Percentiles rank a stretch among this genome's conserved stretches.
phyloP scores from a whole-genome alignment of 345 rosid species.

The Acer campestre region DNA sequence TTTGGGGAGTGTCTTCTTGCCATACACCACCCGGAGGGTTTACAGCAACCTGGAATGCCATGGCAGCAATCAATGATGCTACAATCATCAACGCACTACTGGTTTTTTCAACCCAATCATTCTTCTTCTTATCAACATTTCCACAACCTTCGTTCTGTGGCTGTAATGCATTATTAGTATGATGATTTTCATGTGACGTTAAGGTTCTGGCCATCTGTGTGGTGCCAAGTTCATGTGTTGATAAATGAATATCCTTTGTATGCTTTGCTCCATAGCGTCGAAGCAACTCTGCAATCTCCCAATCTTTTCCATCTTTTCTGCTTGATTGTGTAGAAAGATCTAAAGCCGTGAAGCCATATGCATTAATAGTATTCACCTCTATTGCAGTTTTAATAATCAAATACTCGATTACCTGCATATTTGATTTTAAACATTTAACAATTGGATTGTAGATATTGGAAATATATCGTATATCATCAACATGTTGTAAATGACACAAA shows the following conservation, averaged over 20 bases:
- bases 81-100: conserved; percentile 12
- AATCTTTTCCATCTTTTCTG: not conserved
- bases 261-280: not conserved
- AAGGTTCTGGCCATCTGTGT: not conserved
- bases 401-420: not conserved
- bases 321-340: not conserved
- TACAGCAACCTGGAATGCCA: conserved; percentile 33
- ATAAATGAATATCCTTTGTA: not conserved
- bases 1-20: conserved; percentile 17
- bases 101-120: not conserved
- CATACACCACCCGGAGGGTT: conserved; percentile 32
- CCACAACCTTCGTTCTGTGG: too few species aligned
- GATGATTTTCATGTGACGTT: not conserved
- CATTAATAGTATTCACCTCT: conserved; percentile 9
- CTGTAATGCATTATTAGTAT: not conserved
- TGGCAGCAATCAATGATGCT: conserved; percentile 27
- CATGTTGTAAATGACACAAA: too few species aligned
- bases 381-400: not conserved
- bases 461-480: too few species aligned
- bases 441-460: too few species aligned
- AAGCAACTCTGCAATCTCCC: not conserved
- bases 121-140: too few species aligned
- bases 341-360: conserved; percentile 20
- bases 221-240: not conserved
- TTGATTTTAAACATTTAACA: not conserved